Evolutionary conservation across 768 basidiomycete genomes (phyloP), one percentile per base, ranked within the genome.

Genomic region (Boletales sp.): DNA sequence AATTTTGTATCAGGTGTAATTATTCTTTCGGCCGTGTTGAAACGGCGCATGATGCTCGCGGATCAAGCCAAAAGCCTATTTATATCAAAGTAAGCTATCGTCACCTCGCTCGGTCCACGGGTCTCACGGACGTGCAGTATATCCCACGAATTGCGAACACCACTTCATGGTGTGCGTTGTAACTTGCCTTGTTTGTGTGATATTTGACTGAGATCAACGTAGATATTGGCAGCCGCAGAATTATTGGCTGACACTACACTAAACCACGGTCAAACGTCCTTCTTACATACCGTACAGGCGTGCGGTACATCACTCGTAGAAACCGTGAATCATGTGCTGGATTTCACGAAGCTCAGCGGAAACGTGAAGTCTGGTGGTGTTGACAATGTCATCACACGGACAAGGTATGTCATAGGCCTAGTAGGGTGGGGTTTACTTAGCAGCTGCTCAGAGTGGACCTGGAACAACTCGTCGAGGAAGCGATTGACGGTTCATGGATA

Each of bases 221-320:
- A 88, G 85, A 95, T 96, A 56, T 72, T 94, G 31, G 93, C 93
- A 4, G 90, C 93, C 4, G 92, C 92, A 11, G 94, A 97, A 60
- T 72, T 97, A n/a, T 74, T 97, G 19, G 78, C 80, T 41, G 94
- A 95, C 41, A 95, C 89, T 12, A 62, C 77, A n/a, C 72, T 97
- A 31, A 87, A 83, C 60, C 83, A 87, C 41, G 83, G 84, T 12
- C 94, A 97, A 66, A 65, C 73, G 10, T 91, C 93, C 0, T 95
- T 93, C 73, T 71, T 96, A 44, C 88, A 93, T 62, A 96, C 94
- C 0, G 90, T 96, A 1, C 89, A 94, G 65, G 93, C 91, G 7
- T 96, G 94, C 62, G 94, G 93, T 13, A 94, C 87, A n/a, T 92
- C 91, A 1, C 78, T 97, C 1, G 90, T 94, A 37, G 94, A 97